Evolutionary conservation across 2,329 filamentous ascomycete species (phyloP), one percentile per base, ranked within the genome.

Genomic region (Alternaria dauci): DNA sequence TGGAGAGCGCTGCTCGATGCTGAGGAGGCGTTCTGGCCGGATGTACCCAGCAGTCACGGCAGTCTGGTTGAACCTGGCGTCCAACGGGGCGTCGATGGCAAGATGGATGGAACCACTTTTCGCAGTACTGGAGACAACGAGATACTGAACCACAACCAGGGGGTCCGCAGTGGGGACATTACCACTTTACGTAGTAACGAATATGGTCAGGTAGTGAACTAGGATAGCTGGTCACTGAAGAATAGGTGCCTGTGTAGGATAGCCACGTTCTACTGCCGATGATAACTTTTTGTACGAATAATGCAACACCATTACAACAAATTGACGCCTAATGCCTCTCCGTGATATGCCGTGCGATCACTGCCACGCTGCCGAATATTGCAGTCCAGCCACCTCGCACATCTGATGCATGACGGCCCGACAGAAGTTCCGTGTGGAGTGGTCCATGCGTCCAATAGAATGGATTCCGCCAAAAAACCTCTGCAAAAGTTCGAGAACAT

Each of bases 1-100:
- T 78, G 73, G 72, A 61, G 57, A 41, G 63, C 68, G 8, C 58
- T 76, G 34, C 47, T 78, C 26, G 73, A 75, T 59, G 73, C 74
- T 12, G 75, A 78, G 59, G 75, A 73, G 57, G 70, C 65, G 3
- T 78, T 78, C 41, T 78, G 75, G 75, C 74, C 74, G 3, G 52
- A 66, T 30, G 65, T 73, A 14, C 26, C 44, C 23, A 59, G 55
- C 36, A 52, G 26, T 1, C 50, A 39, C 16, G 52, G 52, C 5
- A 46, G 39, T 39, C 30, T 66, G 26, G 23, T 64, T n/a, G 53
- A 57, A 41, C 51, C 61, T 43, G 58, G 55, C 18, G 52, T 53
- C n/a, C 32, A 26, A 16, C 50, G 36, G n/a, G 50, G 42, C 9
- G 20, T 39, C 23, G 57, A 62, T 34, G 56, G 59, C 18, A 55